A percentile compares a stretch with the other conserved stretches of the same genome.
phyloP scores from a whole-genome alignment of 441 rosid genomes.

The Monsonia emarginata region DNA sequence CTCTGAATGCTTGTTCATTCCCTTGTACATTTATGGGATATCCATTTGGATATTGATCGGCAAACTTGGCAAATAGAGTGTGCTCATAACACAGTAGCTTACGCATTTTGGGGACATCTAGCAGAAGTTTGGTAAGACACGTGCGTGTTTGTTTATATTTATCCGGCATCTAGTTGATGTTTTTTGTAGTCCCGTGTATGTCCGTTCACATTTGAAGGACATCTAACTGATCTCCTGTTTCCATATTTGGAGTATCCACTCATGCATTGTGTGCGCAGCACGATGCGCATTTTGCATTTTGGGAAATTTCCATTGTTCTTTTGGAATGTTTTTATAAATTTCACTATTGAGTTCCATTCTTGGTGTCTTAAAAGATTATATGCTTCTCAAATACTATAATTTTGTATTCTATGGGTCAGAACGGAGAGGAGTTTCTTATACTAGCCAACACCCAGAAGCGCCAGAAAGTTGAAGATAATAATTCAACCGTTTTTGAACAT shows the following conservation, averaged over 20 bases:
- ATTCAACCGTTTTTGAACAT: constrained; percentile 37
- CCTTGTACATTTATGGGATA: background rate
- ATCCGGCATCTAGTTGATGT: no score
- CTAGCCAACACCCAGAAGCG: constrained; percentile 85
- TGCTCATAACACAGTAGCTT: no score
- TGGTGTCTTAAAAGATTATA: background rate
- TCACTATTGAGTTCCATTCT: background rate
- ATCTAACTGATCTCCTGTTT: background rate
- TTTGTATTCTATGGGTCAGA: constrained; percentile 32
- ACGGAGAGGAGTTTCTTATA: constrained; percentile 75
- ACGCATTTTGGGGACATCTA: background rate
- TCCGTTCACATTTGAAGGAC: background rate
- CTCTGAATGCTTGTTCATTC: background rate
- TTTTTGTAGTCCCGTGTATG: no score
- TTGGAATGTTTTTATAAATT: background rate
- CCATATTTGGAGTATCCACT: background rate
- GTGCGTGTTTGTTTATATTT: background rate
- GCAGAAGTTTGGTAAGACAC: background rate
- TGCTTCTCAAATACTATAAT: background rate
- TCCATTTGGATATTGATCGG: background rate
- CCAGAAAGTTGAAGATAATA: constrained; percentile 55
- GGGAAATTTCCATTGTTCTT: background rate
- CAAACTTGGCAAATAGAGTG: no score
- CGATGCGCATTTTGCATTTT: background rate
- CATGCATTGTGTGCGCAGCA: background rate